A percentile compares a stretch with the other conserved stretches of the same genome.
phyloP scores from a whole-genome alignment of 2,329 filamentous ascomycete genomes.

The Colletotrichum destructivum region DNA sequence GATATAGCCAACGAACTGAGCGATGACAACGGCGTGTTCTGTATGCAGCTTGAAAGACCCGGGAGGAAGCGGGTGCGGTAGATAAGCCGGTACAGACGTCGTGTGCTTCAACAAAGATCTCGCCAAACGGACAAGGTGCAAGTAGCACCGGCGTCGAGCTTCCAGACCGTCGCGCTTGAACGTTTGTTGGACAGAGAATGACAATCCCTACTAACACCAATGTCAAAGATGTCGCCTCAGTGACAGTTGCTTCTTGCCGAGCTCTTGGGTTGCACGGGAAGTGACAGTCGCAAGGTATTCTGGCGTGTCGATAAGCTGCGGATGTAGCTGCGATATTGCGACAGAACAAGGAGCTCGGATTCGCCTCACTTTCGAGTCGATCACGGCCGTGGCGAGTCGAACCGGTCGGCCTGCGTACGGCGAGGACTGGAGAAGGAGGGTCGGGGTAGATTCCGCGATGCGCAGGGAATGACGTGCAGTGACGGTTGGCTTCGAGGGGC shows the following conservation, averaged over 20 bases:
- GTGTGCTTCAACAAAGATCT: slow-evolving; percentile 16
- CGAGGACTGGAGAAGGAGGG: slow-evolving; percentile 2
- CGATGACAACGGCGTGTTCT: slow-evolving; percentile 22
- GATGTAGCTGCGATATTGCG: slow-evolving; percentile 14
- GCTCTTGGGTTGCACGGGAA: slow-evolving; percentile 6
- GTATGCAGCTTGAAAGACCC: slow-evolving; percentile 5
- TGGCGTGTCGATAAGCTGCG: slow-evolving; percentile 19
- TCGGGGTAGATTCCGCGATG: slow-evolving; percentile 20
- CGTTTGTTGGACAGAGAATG: neutral
- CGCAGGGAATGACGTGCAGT: slow-evolving; percentile 16
- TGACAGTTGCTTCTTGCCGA: neutral
- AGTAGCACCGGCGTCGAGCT: neutral
- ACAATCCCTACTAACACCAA: neutral
- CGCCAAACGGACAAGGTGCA: slow-evolving; percentile 18
- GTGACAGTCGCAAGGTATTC: slow-evolving; percentile 8
- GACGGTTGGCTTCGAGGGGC: neutral
- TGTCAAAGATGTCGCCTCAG: neutral
- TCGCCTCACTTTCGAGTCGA: slow-evolving; percentile 17
- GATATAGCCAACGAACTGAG: slow-evolving; percentile 26
- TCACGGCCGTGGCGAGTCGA: neutral
- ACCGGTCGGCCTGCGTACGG: slow-evolving; percentile 6
- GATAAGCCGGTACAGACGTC: slow-evolving; percentile 15
- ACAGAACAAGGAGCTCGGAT: neutral
- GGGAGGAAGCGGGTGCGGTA: neutral
- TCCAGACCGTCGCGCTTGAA: neutral